Base-by-base conservation (phyloP, 202 grass and related monocot genomes). In the Setaria viridis region DNA sequence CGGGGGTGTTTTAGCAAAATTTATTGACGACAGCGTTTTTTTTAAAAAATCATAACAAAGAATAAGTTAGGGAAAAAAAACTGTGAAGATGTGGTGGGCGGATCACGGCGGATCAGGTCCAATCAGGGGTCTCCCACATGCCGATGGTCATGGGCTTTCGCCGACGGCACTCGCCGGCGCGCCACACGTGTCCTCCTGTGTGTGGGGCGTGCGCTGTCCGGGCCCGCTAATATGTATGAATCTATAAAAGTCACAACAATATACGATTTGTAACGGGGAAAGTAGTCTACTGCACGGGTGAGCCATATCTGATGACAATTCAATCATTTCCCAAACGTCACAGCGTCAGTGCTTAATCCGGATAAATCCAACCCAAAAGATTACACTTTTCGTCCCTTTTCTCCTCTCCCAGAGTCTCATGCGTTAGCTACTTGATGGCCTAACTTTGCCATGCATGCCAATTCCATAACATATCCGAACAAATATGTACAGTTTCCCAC, bases 141-240 rank as follows among this genome's bases (percentile, higher is more conserved):
- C 55, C 11, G 60, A 32, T 15, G 62, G 82, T 12, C n/a, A 53
- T 25, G 56, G 11, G 11, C 47, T 5, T 67, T 41, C 12, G 20
- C 46, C 6, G 70, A 63, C 20, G 70, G 70, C 45, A 74, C 55
- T 49, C 6, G 32, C 57, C 20, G 55, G 4, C 70, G 30, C 55
- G 29, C 11, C 15, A 64, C 81, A 83, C 70, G 46, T 83, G 81
- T 83, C 69, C 56, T 6, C 55, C 16, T 10, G 9, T 29, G 16
- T 50, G 42, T 37, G 8, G 59, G 2, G 4, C n/a, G 29, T 21
- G 50, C 10, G 50, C 50, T 39, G 72, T 76, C 33, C 16, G 17
- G 32, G 48, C 71, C 48, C 46, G 21, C 29, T 63, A 25, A 25
- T 0, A 25, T 25, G 25, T 25, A 25, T 25, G 25, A 25, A 25